phyloP scores from a whole-genome alignment of 2,329 filamentous ascomycete genomes.

The Metarhizium brunneum region DNA sequence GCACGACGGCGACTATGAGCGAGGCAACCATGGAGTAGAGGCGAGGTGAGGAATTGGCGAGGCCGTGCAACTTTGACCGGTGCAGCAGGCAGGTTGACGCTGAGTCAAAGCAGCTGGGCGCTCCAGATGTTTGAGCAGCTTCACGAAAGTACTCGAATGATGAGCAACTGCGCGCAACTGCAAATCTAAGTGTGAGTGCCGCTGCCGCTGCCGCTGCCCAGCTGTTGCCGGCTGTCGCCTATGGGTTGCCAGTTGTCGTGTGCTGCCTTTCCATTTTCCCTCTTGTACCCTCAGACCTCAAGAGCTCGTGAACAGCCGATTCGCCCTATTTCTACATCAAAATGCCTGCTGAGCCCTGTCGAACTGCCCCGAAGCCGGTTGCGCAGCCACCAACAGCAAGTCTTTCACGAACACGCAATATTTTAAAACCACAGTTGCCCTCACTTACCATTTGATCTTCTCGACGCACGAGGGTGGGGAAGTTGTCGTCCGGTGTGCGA shows the following conservation, averaged over 20 bases:
- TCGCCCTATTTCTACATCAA: neutral
- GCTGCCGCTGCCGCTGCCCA: neutral
- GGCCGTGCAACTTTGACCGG: neutral
- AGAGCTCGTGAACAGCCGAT: too few relatives aligned
- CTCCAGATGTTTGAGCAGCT: too few relatives aligned
- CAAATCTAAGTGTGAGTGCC: neutral
- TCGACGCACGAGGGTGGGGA: constrained; percentile 71
- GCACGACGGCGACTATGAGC: neutral
- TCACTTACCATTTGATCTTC: constrained; percentile 45
- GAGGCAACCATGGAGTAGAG: neutral
- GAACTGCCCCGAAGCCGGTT: neutral
- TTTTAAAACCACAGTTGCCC: constrained; percentile 5
- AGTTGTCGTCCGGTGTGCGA: constrained; percentile 71
- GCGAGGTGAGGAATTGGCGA: neutral
- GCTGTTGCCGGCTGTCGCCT: neutral
- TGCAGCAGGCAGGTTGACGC: neutral
- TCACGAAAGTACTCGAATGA: neutral
- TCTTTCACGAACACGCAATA: neutral
- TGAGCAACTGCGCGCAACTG: neutral
- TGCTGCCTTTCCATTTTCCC: neutral
- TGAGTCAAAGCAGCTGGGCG: too few relatives aligned
- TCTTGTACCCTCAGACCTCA: neutral
- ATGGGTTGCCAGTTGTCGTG: neutral
- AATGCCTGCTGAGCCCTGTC: neutral
- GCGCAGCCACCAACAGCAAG: neutral